Conservation (phyloP, 371 early-diverging fungal genomes). For the Conidiobolus incongruus region DNA sequence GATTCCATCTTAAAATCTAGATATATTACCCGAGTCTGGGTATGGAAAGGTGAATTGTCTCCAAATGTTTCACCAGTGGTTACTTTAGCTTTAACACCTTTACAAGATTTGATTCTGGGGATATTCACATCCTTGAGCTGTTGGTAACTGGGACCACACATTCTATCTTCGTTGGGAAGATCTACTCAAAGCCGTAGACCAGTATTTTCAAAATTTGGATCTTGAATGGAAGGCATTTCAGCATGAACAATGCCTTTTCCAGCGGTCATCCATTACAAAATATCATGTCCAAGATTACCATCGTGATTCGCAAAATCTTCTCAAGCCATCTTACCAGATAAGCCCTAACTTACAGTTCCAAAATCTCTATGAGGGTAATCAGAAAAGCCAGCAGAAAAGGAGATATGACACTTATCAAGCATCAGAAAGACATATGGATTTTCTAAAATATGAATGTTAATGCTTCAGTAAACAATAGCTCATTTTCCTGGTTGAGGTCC, state of each 20-base stretch:
- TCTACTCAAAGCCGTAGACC: conserved; percentile 53
- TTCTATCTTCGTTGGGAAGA: conserved; percentile 32
- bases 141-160: conserved; percentile 44
- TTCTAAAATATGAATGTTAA: conserved; percentile 33
- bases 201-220: conserved; percentile 14
- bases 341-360: conserved; percentile 11
- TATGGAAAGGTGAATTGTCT: conserved; percentile 26
- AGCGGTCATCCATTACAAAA: conserved; percentile 42
- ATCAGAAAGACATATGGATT: conserved; percentile 35
- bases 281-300: conserved; percentile 36
- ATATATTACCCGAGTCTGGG: conserved; percentile 44
- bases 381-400: conserved; percentile 24
- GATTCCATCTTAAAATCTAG: conserved; percentile 34
- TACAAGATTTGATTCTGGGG: too few relatives aligned
- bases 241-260: conserved; percentile 40
- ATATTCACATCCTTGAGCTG: too few relatives aligned
- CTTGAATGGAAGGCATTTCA: conserved; percentile 27
- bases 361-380: conserved; percentile 54
- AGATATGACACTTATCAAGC: background rate
- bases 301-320: too few relatives aligned
- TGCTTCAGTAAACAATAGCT: conserved; percentile 36
- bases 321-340: conserved; percentile 32
- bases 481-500: conserved; percentile 9
- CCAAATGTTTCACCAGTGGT: too few relatives aligned
- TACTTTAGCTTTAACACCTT: too few relatives aligned